Evolutionary conservation across 2,329 filamentous ascomycete species (phyloP).

Genomic region (Calycina herbarum): DNA sequence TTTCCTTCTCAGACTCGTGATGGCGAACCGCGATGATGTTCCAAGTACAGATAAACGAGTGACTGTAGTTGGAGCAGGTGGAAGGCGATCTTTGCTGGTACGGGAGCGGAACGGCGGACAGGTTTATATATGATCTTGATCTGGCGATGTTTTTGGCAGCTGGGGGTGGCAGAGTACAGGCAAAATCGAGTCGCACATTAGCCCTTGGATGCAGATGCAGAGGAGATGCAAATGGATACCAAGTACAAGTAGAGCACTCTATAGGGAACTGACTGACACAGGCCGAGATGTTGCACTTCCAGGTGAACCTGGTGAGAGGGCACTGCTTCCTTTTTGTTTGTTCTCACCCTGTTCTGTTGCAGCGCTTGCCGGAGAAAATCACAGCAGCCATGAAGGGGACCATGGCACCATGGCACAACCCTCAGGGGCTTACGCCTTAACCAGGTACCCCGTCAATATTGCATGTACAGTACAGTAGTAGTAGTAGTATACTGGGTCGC

Average conservation of each 20-base stretch:
- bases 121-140: slow-evolving; percentile 1
- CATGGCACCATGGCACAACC: neutral
- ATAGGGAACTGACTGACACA: neutral
- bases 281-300: neutral
- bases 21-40: slow-evolving; percentile 4
- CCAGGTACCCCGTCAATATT: slow-evolving; percentile 2
- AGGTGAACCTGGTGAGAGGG: neutral
- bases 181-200: slow-evolving; percentile 10
- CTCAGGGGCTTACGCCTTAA: slow-evolving; percentile 1
- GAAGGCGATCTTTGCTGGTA: slow-evolving; percentile 6
- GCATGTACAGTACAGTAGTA: neutral
- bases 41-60: slow-evolving; percentile 32
- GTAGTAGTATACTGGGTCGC: too few relatives aligned
- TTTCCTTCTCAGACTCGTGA: neutral
- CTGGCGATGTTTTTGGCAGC: neutral
- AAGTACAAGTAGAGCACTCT: neutral
- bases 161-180: neutral
- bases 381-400: neutral
- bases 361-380: neutral
- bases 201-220: neutral
- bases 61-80: slow-evolving; percentile 33
- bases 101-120: neutral
- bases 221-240: slow-evolving; percentile 2
- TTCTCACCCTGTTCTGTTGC: neutral
- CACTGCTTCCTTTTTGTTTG: neutral